phyloP scores from a whole-genome alignment of 2,329 filamentous ascomycete genomes.

The Neofusicoccum cordaticola region DNA sequence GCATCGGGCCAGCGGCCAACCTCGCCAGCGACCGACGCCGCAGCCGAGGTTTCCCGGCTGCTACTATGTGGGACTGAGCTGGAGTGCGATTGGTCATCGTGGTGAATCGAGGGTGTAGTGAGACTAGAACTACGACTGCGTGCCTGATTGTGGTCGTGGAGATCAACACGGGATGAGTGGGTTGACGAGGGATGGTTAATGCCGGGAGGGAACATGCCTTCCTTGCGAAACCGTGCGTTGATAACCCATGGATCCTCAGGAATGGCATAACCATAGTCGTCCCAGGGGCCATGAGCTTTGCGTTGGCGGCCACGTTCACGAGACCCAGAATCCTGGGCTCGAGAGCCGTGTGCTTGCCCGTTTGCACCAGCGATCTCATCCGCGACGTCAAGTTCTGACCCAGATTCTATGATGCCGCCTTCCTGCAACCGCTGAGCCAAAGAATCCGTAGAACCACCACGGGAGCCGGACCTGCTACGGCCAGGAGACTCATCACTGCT shows the following conservation, averaged over 20 bases:
- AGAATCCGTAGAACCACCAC: conserved; percentile 10
- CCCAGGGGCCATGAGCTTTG: conserved; percentile 44
- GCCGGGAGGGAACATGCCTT: conserved; percentile 63
- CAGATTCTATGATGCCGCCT: conserved; percentile 9
- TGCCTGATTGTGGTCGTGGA: conserved; percentile 27
- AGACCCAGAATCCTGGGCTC: conserved; percentile 14
- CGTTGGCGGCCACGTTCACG: conserved; percentile 36
- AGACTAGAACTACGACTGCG: conserved; percentile 15
- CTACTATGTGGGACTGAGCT: conserved; percentile 33
- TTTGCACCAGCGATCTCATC: conserved; percentile 4
- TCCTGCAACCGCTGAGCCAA: conserved; percentile 8
- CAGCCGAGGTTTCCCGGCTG: conserved; percentile 23
- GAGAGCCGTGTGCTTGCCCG: not conserved
- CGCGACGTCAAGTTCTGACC: conserved; percentile 2
- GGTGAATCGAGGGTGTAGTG: not conserved
- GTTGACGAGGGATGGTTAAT: conserved; percentile 50
- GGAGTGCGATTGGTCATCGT: conserved; percentile 5
- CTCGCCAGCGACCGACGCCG: conserved; percentile 36
- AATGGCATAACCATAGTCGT: conserved; percentile 70
- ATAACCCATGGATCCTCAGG: conserved; percentile 95
- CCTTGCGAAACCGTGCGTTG: conserved; percentile 81
- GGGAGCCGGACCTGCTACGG: conserved; percentile 13
- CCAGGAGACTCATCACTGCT: conserved; percentile 28
- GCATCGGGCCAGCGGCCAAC: conserved; percentile 33
- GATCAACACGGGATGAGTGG: conserved; percentile 48